Evolutionary conservation across 108 stramenopile genomes (phyloP), one percentile per base, ranked within the genome.

Genomic region (Cyclostephanos tholiformis): DNA sequence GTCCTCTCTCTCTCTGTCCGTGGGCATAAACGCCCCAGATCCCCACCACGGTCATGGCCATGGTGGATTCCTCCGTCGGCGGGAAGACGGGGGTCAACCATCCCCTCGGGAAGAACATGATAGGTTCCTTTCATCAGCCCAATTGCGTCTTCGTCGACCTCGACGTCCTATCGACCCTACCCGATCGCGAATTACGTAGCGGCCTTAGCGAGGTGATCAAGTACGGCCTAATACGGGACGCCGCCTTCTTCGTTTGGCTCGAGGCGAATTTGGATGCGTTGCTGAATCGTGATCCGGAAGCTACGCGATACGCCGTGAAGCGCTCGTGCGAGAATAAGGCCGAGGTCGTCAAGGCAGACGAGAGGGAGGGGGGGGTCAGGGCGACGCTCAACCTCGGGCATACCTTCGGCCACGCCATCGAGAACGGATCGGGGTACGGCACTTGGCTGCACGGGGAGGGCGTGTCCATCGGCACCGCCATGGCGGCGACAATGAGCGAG

Each of bases 71-170:
- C 22, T 90, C 91, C 50, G 97, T 99, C 27, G 99, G 99, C 29
- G 99, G 99, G 51, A 99, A 99, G 85, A 99, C 99, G 0, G 97
- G 93, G 32, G 97, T 99, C 75, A 98, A 99, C 71, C 97, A 96
- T 73, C 89, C 97, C 23, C 80, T 88, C 30, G 99, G 97, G 58
- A 99, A 99, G 86, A 99, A 99, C 81, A 97, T 99, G 95, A 89
- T 99, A 65, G 99, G 99, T 14, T 94, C 98, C 46, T 98, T 99
- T 82, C 94, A 97, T 72, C 99, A 99, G 80, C 99, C 99, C 17
- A 86, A 94, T 64, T 93, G 95, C 65, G 95, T 98, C 62, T 87
- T 97, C 70, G 87, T 97, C 52, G 96, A 97, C 76, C 95, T 91
- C 39, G 82, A 79, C 36, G 86, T 87, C 20, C 85, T 99, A 46